Evolutionary conservation across 148 eudicot genomes (phyloP).

Genomic region (Cornus controversa): DNA sequence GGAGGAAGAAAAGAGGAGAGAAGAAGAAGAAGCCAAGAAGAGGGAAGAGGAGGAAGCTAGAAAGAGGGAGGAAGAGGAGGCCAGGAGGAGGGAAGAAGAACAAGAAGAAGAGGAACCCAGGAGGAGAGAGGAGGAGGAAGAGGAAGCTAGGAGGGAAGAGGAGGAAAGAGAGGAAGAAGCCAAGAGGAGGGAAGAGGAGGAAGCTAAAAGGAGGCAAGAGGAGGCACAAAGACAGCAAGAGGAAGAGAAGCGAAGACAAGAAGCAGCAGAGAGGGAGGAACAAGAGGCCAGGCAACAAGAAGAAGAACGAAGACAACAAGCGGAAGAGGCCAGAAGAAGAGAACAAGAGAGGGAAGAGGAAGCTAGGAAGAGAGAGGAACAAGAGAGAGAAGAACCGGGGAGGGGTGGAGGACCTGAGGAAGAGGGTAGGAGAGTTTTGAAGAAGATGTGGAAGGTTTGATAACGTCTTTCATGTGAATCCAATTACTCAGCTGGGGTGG

Average conservation of each 20-base stretch:
- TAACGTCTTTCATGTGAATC: not conserved
- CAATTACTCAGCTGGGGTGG: not conserved
- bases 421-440: not conserved
- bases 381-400: constrained; percentile 16
- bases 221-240: constrained; percentile 12
- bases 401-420: constrained; percentile 2
- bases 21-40: constrained; percentile 46
- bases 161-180: constrained; percentile 3
- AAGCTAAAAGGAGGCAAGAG: constrained; percentile 2
- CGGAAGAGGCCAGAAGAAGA: not conserved
- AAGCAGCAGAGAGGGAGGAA: not conserved
- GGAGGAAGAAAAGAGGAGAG: constrained; percentile 8
- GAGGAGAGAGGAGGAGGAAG: constrained; percentile 4
- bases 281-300: constrained; percentile 9
- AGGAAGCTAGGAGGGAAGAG: constrained; percentile 5
- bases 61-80: constrained; percentile 17
- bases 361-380: constrained; percentile 14
- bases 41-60: constrained; percentile 29
- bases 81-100: constrained; percentile 7
- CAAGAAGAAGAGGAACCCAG: not conserved
- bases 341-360: not conserved
- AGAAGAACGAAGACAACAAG: not conserved
- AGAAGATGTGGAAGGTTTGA: constrained; percentile 15
- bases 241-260: constrained; percentile 1
- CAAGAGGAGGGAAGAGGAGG: constrained; percentile 10